Conservation (phyloP, 2,329 filamentous ascomycete genomes). For the Cytospora chrysosperma region DNA sequence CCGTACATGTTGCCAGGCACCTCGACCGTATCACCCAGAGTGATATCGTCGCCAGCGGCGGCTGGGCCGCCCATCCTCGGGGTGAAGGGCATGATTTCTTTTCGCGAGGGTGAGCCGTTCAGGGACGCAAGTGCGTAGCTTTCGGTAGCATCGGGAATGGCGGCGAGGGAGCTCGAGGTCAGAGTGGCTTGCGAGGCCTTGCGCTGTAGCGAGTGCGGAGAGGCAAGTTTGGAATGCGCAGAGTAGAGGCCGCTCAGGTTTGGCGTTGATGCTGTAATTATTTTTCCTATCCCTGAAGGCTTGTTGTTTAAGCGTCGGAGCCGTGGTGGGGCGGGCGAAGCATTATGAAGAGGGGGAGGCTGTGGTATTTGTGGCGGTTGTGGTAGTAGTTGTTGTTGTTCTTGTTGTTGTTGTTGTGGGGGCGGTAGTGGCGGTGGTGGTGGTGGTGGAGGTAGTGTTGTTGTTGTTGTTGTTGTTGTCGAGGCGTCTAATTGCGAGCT, state of each 20-base stretch:
- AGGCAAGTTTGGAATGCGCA: slow-evolving; percentile 47
- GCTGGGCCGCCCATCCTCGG: slow-evolving; percentile 42
- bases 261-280: slow-evolving; percentile 55
- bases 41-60: slow-evolving; percentile 53
- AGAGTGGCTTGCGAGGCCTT: slow-evolving; percentile 72
- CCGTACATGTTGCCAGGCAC: slow-evolving; percentile 93
- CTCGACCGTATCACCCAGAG: slow-evolving; percentile 81
- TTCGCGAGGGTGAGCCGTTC: slow-evolving; percentile 39
- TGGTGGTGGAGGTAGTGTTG: no score
- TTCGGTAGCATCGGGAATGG: slow-evolving; percentile 65
- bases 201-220: slow-evolving; percentile 53
- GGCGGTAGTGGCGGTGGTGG: not conserved
- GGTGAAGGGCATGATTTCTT: slow-evolving; percentile 47
- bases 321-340: slow-evolving; percentile 21
- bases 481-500: not conserved
- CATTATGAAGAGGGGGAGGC: slow-evolving; percentile 33
- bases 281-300: slow-evolving; percentile 37
- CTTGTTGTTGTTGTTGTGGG: no score
- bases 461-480: no score
- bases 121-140: slow-evolving; percentile 60
- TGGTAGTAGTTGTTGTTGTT: no score
- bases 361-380: slow-evolving; percentile 33
- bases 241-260: slow-evolving; percentile 56
- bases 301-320: slow-evolving; percentile 36
- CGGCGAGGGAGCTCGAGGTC: slow-evolving; percentile 60